Conservation (phyloP, 2,329 filamentous ascomycete species). For the Trichoderma citrinoviride region DNA sequence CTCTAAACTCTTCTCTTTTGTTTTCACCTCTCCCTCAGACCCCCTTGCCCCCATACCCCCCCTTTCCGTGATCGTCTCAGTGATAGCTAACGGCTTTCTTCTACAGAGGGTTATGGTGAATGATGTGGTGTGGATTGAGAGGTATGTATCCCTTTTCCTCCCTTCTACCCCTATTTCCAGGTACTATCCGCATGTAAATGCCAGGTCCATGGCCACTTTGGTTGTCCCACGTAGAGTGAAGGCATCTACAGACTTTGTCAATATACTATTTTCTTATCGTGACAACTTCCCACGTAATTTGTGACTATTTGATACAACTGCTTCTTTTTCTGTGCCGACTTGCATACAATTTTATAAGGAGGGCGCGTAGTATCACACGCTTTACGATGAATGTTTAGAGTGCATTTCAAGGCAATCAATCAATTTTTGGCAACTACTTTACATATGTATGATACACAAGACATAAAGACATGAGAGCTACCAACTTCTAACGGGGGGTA, state of each 20-base stretch:
- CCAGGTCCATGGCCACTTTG: neutral
- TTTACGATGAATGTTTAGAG: neutral
- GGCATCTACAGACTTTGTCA: neutral
- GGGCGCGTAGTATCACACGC: neutral
- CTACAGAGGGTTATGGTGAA: constrained; percentile 24
- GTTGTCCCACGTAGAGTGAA: neutral
- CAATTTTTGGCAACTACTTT: constrained; percentile 6
- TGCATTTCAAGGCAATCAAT: neutral
- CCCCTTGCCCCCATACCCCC: neutral
- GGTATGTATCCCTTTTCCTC: constrained; percentile 28
- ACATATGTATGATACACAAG: constrained; percentile 1
- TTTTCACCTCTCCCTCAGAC: neutral
- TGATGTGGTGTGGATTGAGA: constrained; percentile 23
- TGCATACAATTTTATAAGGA: too few species aligned
- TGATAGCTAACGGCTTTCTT: constrained; percentile 29
- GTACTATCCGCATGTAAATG: neutral
- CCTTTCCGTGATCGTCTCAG: constrained; percentile 26
- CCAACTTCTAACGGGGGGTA: constrained; percentile 28
- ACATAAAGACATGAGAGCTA: constrained; percentile 10
- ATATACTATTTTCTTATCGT: neutral
- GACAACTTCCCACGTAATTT: too few species aligned
- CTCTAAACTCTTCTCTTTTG: constrained; percentile 4
- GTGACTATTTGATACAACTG: neutral
- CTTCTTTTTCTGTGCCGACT: neutral
- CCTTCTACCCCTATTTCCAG: neutral